A percentile compares a stretch with the other conserved stretches of the same genome.
These are phyloP conservation scores for Citeromyces siamensis DNA, from an alignment of 1,139 yeast genomes.

Conservation along the genomic window DNA sequence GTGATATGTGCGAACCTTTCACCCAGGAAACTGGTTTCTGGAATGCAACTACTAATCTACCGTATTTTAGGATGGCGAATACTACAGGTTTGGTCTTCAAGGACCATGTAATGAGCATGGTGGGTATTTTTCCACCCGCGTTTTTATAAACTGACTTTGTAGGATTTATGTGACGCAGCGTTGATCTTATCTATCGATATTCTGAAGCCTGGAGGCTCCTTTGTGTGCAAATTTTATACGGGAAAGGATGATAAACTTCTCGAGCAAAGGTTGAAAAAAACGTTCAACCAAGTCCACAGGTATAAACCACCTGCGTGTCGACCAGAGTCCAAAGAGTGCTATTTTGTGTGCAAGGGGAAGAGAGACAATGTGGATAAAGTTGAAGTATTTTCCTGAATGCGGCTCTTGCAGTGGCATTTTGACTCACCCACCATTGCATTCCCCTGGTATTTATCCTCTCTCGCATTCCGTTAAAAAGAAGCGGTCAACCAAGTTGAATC, in stretches of 20 bases:
- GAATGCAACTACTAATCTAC: conserved; percentile 67
- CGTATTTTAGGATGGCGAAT: conserved; percentile 67
- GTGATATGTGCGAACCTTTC: conserved; percentile 81
- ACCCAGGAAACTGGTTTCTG: conserved; percentile 53
- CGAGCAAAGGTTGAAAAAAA: conserved; percentile 39
- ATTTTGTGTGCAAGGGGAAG: conserved; percentile 52
- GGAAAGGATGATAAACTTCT: conserved; percentile 59
- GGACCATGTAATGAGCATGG: conserved; percentile 51
- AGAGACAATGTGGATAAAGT: conserved; percentile 31
- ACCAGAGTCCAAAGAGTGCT: conserved; percentile 52
- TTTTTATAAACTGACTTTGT: background rate
- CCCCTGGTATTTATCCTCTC: no score
- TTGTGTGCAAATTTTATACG: conserved; percentile 61
- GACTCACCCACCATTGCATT: no score
- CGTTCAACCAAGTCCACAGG: conserved; percentile 45
- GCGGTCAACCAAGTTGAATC: no score
- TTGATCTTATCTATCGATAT: conserved; percentile 60
- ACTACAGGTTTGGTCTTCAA: conserved; percentile 50
- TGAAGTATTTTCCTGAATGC: conserved; percentile 26
- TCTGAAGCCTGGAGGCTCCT: conserved; percentile 54
- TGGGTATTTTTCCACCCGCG: conserved; percentile 16
- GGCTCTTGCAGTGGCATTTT: no score
- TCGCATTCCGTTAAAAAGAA: no score
- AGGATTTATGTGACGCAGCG: conserved; percentile 90
- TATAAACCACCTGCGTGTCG: conserved; percentile 53